Conservation (phyloP, 2,329 filamentous ascomycete genomes). For the Neofusicoccum ribis region DNA sequence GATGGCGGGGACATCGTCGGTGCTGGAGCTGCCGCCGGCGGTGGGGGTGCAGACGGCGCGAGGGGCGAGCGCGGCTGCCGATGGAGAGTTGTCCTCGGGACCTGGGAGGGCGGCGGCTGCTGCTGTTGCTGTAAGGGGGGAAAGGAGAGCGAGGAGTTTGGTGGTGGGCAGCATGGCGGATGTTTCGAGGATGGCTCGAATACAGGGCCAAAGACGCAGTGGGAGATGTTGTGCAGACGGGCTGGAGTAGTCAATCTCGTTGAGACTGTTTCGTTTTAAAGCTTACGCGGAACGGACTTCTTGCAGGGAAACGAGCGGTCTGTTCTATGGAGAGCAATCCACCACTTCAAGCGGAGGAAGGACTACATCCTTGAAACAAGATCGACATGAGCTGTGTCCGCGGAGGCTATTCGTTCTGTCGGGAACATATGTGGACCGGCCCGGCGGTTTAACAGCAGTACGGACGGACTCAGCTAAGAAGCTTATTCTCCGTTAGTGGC, state of each 20-base stretch:
- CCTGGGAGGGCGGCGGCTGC: neutral
- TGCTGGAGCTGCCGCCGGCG: constrained; percentile 32
- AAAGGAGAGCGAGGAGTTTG: neutral
- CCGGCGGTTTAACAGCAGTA: neutral
- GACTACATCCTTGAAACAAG: neutral
- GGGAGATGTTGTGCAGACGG: neutral
- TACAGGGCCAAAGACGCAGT: too few species aligned
- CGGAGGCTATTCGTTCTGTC: too few species aligned
- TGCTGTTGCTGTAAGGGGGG: neutral
- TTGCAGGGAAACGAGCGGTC: too few species aligned
- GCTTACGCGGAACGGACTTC: too few species aligned
- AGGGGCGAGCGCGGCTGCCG: neutral
- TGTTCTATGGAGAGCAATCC: neutral
- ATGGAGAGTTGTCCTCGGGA: too few species aligned
- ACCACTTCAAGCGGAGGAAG: neutral
- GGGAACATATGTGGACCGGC: neutral
- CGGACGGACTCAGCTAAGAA: neutral
- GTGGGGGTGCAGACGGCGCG: constrained; percentile 35
- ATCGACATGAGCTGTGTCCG: neutral
- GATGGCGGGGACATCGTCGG: constrained; percentile 49
- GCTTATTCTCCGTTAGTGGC: neutral
- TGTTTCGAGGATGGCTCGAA: too few species aligned
- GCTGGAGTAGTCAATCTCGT: neutral
- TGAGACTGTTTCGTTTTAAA: too few species aligned
- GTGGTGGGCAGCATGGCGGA: neutral